Conservation (phyloP, 192 early-diverging fungal species). For the Backusella parvicylindrica region DNA sequence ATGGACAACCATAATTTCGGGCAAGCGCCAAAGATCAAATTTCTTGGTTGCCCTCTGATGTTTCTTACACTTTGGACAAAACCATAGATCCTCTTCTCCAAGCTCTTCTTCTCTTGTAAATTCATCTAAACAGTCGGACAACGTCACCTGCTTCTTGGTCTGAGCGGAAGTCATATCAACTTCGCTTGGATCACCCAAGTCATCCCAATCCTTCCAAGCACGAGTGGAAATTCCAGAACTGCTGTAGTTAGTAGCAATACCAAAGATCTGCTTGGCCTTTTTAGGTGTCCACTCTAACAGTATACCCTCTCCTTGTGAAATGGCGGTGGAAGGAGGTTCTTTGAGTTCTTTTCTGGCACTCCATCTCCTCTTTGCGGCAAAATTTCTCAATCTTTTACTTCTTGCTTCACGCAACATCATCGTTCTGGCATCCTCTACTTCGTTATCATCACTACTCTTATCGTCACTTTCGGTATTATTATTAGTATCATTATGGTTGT, state of each 20-base stretch:
- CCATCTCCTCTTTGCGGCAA: background rate
- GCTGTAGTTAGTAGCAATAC: background rate
- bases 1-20: constrained; percentile 79
- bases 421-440: background rate
- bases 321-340: background rate
- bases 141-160: constrained; percentile 42
- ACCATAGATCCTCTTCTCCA: constrained; percentile 74
- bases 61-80: constrained; percentile 72
- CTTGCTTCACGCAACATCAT: background rate
- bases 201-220: constrained; percentile 26
- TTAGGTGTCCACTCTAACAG: constrained; percentile 9
- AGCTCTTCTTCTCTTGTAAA: constrained; percentile 74
- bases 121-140: constrained; percentile 70
- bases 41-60: constrained; percentile 78
- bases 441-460: background rate
- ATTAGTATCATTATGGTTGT: background rate
- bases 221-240: background rate
- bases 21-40: constrained; percentile 74
- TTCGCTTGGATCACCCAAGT: constrained; percentile 19
- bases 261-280: constrained; percentile 23
- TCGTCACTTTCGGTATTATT: background rate
- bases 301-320: constrained; percentile 34
- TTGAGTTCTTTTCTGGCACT: background rate
- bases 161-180: background rate
- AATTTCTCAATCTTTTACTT: background rate